phyloP scores from a whole-genome alignment of 768 basidiomycete species.

The Asterophora lycoperdoides region DNA sequence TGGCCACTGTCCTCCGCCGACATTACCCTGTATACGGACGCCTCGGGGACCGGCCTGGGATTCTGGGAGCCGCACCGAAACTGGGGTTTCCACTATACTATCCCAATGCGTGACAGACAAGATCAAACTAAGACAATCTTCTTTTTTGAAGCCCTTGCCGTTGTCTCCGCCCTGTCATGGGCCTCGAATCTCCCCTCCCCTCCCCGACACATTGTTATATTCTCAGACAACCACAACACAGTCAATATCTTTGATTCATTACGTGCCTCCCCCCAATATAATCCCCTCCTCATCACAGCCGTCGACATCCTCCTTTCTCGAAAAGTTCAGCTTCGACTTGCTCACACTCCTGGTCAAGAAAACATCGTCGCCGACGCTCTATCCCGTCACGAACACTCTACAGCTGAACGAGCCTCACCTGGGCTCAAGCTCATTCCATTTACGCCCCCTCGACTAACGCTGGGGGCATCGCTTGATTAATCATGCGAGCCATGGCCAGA shows the following conservation, averaged over 20 bases:
- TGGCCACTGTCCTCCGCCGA: no score
- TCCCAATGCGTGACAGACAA: neutral
- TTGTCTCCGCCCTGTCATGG: constrained; percentile 15
- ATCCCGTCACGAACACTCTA: constrained; percentile 7
- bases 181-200: neutral
- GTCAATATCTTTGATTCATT: no score
- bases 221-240: constrained; percentile 23
- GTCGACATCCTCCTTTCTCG: constrained; percentile 15
- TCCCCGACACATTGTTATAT: constrained; percentile 15
- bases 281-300: constrained; percentile 15
- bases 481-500: constrained; percentile 12
- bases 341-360: constrained; percentile 11
- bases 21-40: no score
- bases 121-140: neutral
- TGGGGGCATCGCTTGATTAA: constrained; percentile 25
- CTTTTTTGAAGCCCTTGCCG: constrained; percentile 27
- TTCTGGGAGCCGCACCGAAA: constrained; percentile 18
- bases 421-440: constrained; percentile 4
- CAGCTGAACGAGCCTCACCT: neutral
- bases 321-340: constrained; percentile 13
- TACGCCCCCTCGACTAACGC: constrained; percentile 21
- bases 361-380: constrained; percentile 22
- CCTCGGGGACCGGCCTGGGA: constrained; percentile 21
- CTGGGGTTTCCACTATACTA: constrained; percentile 11
- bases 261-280: no score